These are phyloP conservation scores for Cladosporium sp. DNA, from an alignment of 2,329 filamentous ascomycete genomes.

Conservation along the genomic window DNA sequence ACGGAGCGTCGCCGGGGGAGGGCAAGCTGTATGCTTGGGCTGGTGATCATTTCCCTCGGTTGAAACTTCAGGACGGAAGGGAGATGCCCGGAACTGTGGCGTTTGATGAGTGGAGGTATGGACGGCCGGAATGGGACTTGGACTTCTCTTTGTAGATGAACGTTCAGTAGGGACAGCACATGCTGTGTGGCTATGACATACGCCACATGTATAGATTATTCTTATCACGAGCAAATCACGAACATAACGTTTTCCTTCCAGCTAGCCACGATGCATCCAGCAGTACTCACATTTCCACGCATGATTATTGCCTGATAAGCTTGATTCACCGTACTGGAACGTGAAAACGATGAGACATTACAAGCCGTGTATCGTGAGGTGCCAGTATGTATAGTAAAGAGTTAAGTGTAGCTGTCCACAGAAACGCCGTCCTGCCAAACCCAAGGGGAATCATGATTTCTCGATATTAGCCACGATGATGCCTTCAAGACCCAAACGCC, in stretches of 20 bases:
- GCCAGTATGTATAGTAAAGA: not conserved
- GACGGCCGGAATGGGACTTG: constrained; percentile 28
- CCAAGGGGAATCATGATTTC: not conserved
- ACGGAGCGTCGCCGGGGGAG: constrained; percentile 28
- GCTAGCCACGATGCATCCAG: too few species aligned
- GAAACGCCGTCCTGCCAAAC: not conserved
- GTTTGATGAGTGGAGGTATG: constrained; percentile 34
- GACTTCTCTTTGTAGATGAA: constrained; percentile 11
- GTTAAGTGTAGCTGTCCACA: constrained; percentile 1
- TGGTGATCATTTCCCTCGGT: constrained; percentile 40
- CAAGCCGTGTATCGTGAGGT: not conserved
- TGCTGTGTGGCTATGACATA: too few species aligned
- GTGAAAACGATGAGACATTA: not conserved
- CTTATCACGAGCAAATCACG: too few species aligned
- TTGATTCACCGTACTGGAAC: too few species aligned
- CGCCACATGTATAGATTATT: too few species aligned
- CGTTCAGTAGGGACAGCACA: too few species aligned
- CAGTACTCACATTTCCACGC: too few species aligned
- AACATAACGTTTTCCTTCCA: too few species aligned
- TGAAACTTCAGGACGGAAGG: constrained; percentile 40
- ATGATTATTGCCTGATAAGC: too few species aligned
- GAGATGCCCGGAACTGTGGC: constrained; percentile 45
- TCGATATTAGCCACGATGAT: not conserved
- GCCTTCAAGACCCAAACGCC: not conserved
- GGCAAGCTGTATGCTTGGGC: constrained; percentile 39